phyloP scores from a whole-genome alignment of 768 basidiomycete genomes.

The Russula earlei region DNA sequence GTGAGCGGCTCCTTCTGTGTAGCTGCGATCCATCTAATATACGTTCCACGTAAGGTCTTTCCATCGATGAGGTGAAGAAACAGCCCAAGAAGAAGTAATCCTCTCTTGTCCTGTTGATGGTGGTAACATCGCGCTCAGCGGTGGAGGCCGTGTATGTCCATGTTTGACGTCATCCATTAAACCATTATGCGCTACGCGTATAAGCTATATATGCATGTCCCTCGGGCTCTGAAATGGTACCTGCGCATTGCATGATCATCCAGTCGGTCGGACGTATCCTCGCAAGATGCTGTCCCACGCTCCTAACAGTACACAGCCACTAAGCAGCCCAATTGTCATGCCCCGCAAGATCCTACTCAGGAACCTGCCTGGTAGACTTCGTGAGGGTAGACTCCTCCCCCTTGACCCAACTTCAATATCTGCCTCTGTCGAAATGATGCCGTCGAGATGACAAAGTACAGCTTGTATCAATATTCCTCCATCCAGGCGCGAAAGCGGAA shows the following conservation, averaged over 20 bases:
- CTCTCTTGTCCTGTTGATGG: neutral
- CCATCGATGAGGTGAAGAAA: constrained; percentile 62
- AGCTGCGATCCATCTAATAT: neutral
- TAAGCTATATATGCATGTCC: neutral
- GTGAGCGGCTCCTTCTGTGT: constrained; percentile 38
- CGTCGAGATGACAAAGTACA: constrained; percentile 18
- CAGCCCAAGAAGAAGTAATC: constrained; percentile 58
- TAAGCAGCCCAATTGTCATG: neutral
- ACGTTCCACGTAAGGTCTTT: constrained; percentile 43
- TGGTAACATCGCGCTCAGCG: neutral
- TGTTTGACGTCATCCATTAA: constrained; percentile 1
- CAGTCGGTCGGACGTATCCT: neutral
- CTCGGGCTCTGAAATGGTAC: neutral
- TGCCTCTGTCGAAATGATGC: neutral
- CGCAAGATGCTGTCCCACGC: neutral
- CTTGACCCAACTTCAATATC: constrained; percentile 12
- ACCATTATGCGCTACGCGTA: constrained; percentile 9
- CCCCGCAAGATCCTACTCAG: constrained; percentile 10
- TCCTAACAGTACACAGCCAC: constrained; percentile 8
- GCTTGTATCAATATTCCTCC: constrained; percentile 49
- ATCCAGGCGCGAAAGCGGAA: constrained; percentile 65
- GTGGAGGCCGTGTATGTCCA: constrained; percentile 6
- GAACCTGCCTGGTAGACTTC: neutral
- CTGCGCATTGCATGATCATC: constrained; percentile 4
- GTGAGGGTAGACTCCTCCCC: neutral